Evolutionary conservation across 2,329 filamentous ascomycete genomes (phyloP), one percentile per base, ranked within the genome.

Genomic region (Laburnicola sp.): DNA sequence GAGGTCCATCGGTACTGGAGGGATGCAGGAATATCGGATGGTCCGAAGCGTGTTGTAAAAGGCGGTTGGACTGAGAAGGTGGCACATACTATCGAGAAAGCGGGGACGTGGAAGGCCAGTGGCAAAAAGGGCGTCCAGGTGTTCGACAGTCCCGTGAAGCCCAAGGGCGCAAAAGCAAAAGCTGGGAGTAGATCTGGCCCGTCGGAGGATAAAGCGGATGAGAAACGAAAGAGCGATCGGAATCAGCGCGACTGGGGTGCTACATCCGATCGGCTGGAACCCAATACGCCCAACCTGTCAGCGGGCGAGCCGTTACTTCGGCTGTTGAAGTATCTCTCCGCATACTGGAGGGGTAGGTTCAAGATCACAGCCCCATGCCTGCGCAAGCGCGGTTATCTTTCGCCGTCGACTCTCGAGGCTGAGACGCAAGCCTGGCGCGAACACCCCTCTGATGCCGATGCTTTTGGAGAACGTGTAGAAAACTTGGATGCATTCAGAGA

Each of bases 301-400:
- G 82, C 85, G 36, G 90, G 90, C 0, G 92, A 97, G 70, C 91
- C 92, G 0, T 74, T 96, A 4, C 82, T 93, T 46, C 80, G 86
- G 22, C 77, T 97, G 3, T 78, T 97, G 64, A 88, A 87, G 63
- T 79, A 84, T 44, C 75, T 99, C n/a, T 80, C 86, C 7, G 82
- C 86, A 1, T 97, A 91, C 79, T 99, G 94, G 94, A 91, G 86
- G 68, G 88, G 91, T 63, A 81, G 86, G 30, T 99, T 96, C 71
- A 82, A 78, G 1, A 80, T 94, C 37, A 90, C 85, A 0, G 82
- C 86, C 0, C 91, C 92, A 0, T 90, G 89, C 0, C 66, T 97
- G 22, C 82, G 92, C n/a, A 99, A 97, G 75, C 81, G 84, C 67
- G 94, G 94, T 0, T 97, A 97, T 68, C 88, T 93, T 76, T 80